These are phyloP conservation scores for Fraxinus dipetala DNA, from an alignment of 305 asterid species.

Conservation along the genomic window DNA sequence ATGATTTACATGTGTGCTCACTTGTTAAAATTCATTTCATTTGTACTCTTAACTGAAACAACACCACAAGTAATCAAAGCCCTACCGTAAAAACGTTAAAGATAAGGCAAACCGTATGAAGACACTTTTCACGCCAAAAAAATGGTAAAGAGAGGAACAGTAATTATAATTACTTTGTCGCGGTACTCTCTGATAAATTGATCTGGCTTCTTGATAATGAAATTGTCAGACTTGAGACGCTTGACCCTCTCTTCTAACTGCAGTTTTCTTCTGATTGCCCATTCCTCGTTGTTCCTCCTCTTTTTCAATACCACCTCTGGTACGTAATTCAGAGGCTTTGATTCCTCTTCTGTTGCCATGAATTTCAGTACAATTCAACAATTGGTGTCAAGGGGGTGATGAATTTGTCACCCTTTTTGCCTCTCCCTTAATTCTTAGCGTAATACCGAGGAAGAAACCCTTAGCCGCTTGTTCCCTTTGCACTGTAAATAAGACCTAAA, in stretches of 20 bases:
- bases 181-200: constrained; percentile 77
- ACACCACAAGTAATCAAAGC: background rate
- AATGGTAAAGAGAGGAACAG: background rate
- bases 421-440: background rate
- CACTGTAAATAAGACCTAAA: background rate
- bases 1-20: background rate
- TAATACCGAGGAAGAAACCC: background rate
- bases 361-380: background rate
- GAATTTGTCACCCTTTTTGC: background rate
- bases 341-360: constrained; percentile 54
- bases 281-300: constrained; percentile 84
- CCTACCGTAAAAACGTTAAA: background rate
- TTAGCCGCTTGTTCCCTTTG: background rate
- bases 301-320: constrained; percentile 89
- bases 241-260: constrained; percentile 66
- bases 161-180: constrained; percentile 45
- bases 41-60: background rate
- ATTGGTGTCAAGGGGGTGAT: background rate
- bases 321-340: constrained; percentile 52
- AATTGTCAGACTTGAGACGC: constrained; percentile 43
- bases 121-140: background rate
- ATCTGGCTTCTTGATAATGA: constrained; percentile 76
- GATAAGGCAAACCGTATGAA: background rate
- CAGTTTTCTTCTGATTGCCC: constrained; percentile 77
- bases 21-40: background rate